Base-by-base conservation (phyloP, 2,329 filamentous ascomycete genomes). In the Aspergillus brunneoviolaceus region DNA sequence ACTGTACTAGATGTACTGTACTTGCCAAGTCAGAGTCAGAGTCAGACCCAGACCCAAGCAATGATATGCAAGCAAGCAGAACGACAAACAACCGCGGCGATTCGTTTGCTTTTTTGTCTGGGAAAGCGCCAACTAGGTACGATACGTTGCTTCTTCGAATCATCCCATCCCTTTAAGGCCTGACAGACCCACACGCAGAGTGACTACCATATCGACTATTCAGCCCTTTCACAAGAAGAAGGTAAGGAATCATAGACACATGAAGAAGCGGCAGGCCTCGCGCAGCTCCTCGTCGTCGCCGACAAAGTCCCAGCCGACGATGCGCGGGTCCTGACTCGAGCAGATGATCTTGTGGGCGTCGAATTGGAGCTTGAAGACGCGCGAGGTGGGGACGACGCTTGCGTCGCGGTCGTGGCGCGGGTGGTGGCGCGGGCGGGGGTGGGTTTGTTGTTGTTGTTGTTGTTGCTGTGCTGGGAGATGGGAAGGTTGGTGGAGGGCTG, bases 281-380 rank as follows among this genome's bases (percentile, higher is more conserved):
- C 91, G 86, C 56, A 97, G 84, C 67, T 96, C 89, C 58, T 84
- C 77, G 65, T 99, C 93, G 4, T 87, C 89, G 67, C 92, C 91
- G 60, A 92, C 95, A 82, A 98, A 99, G 75, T 99, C 95, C 95
- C 95, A 99, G 0, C 93, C 95, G 0, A 98, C 92, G 70, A 99
- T 98, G 16, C 89, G 87, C 45, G 88, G 88, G 59, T 95, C 92
- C 74, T 98, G 93, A 65, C 90, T 95, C 73, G 94, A 97, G 79
- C 93, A 97, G 57, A 99, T 89, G 67, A 99, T 96, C 68, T 93
- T 88, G 23, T 92, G 85, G 0, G 92, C 91, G 72, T 99, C 95
- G 67, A 97, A 99, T 74, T 99, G 95, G 39, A 98, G 82, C 77
- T 99, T 99, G 81, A 98, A 99, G 3, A 99, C 90, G 25, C 95